Conservation (phyloP, 345 rosid genomes). For the Kandelia obovata region DNA sequence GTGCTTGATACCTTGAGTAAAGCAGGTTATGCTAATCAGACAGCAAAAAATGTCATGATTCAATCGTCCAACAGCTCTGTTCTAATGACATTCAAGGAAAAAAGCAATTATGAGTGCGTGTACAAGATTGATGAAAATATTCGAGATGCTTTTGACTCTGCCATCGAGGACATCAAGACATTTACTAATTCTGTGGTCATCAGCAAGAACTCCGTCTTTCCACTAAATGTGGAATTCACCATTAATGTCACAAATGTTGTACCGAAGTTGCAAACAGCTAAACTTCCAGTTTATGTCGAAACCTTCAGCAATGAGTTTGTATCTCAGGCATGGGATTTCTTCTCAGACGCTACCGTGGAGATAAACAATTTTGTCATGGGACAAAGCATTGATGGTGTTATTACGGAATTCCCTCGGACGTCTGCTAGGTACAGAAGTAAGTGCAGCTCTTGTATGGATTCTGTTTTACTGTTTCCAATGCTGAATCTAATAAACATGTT, state of each 20-base stretch:
- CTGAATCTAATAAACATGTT: neutral
- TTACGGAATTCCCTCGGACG: conserved; percentile 79
- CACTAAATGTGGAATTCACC: conserved; percentile 19
- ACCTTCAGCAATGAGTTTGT: conserved; percentile 75
- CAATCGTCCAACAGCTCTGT: conserved; percentile 79
- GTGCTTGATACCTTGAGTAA: conserved; percentile 54
- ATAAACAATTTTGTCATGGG: conserved; percentile 40
- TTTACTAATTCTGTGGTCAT: conserved; percentile 71
- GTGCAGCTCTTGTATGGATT: conserved; percentile 13
- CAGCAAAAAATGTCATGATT: conserved; percentile 60
- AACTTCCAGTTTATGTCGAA: conserved; percentile 67
- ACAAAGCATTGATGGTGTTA: conserved; percentile 45
- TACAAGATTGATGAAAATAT: conserved; percentile 66
- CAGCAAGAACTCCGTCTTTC: conserved; percentile 52
- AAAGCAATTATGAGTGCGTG: conserved; percentile 47
- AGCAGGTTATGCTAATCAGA: conserved; percentile 55
- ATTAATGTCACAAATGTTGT: conserved; percentile 46
- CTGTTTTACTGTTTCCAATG: neutral
- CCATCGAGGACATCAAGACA: conserved; percentile 57
- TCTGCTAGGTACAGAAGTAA: conserved; percentile 74
- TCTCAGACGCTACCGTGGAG: conserved; percentile 74
- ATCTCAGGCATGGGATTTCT: conserved; percentile 89
- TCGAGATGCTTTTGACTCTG: conserved; percentile 42
- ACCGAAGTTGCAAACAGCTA: conserved; percentile 38
- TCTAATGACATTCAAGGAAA: conserved; percentile 52